Base-by-base conservation (phyloP, 768 basidiomycete genomes). In the Podaxis sp. region DNA sequence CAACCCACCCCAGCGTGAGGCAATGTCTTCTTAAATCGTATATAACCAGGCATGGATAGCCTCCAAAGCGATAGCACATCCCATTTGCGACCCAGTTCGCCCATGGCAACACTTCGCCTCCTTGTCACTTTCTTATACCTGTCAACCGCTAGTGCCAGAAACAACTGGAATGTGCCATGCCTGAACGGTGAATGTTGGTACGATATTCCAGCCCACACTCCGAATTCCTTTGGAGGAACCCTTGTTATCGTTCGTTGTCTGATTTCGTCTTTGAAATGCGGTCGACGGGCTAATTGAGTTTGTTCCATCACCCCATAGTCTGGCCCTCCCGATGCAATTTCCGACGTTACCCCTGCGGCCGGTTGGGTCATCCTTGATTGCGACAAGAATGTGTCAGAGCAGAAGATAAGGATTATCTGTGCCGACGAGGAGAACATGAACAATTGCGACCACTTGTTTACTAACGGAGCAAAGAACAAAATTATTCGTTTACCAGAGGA, bases 321-420 rank as follows among this genome's bases (percentile, higher is more conserved):
- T 68, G 69, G 70, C 10, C 63, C 69, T 6, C 41, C 59, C 5
- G 60, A 68, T 37, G 67, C 72, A 2, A 72, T 79, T 41, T 71
- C 76, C 1, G 78, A 80, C 60, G 74, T 80, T 51, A 80, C 79
- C 2, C 12, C 66, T 7, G 78, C 77, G 33, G 78, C 77, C 17
- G 77, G 76, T 37, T 80, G 79, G 78, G 65, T 69, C 24, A 76
- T 80, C 52, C 62, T 77, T 36, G 74, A 72, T 58, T 80, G 79
- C 57, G 68, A 76, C 53, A 56, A 73, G 2, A 69, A 68, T 38
- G 62, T 62, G 17, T 53, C 68, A 1, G 64, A 70, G 26, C 77
- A 78, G 50, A 71, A 73, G 33, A 73, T 78, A 58, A 73, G 76
- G 20, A 66, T 75, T 26, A 74, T 77, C 17, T 79, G 78, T 67